Base-by-base conservation (phyloP, 225 moss, liverwort and hornwort species). In the Physcomitrellopsis africana region DNA sequence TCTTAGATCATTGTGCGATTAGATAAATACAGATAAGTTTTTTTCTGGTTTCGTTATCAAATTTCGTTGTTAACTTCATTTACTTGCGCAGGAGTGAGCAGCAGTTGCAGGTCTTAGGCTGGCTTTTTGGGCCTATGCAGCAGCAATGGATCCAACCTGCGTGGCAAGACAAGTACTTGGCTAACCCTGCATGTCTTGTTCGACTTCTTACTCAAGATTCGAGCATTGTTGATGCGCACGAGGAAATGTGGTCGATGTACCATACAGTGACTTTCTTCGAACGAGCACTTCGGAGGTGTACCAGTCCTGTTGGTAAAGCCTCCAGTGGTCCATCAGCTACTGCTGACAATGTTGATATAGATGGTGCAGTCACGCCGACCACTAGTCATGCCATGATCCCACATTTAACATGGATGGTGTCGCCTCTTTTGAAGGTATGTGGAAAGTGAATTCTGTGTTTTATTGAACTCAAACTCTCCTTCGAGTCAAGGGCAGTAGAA, bases 211-310 rank as follows among this genome's bases (percentile, higher is more conserved):
- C 77, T 42, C 85, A 75, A 75, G 81, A 87, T 32, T 63, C 58
- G 70, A 65, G 73, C 71, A 79, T 60, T 63, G 57, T 43, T 52
- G 67, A 52, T 77, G 71, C 76, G 54, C 92, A 95, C 66, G 95
- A 92, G 77, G 87, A 93, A 81, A 84, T 99, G 77, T 99, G 99
- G 99, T 93, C 93, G 12, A 85, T 99, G 76, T 99, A 89, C 77
- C 95, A 99, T 75, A 86, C 86, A 11, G 91, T 99, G 51, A 91
- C 93, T 52, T 95, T 99, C 76, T 93, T 99, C 82, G 95, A 99
- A 85, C 77, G 95, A 78, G 92, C 95, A 47, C 86, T 93, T 7
- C 87, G 99, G 72, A 88, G 99, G 81, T 93, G 90, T 77, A 93
- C 90, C 12, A 90, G 84, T 46, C 81, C 87, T 74, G 78, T 83